Base-by-base conservation (phyloP, 805 yeast genomes). In the Candida hungchunana region DNA sequence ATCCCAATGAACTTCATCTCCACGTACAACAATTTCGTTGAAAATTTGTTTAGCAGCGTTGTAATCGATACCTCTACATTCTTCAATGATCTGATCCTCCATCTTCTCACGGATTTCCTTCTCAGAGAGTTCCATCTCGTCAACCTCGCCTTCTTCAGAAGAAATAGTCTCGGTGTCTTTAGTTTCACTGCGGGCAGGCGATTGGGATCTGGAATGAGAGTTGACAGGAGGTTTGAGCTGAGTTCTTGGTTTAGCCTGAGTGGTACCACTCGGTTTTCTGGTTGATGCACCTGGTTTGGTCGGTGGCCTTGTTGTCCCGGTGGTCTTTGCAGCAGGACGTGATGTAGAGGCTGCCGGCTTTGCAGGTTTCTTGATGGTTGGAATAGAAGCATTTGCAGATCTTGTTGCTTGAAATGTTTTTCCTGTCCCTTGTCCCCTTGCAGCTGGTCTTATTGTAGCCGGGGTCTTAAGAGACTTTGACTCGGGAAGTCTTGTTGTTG, bases 1-100 rank as follows among this genome's bases (percentile, higher is more conserved):
- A 35, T 83, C 94, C 98, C 97, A 90, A 51, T 78, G 84, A 0
- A 93, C 95, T 50, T 86, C 85, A 56, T 90, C 97, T 18, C 96
- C 96, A 34, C 80, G 82, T 3, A 89, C 82, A 5, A 90, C 84
- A 41, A 93, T 87, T 52, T 90, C 97, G 46, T 82, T 83, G 40
- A 89, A 65, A 39, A 90, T 90, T 57, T 87, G 96, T 45, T 74
- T 73, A 5, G 95, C 95, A 0, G 95, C 82, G 8, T 52, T 49
- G 29, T 74, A 76, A 57, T 90, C 97, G 6, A 89, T 84, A 6
- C 97, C 97, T 23, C 59, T 60, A 9, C 65, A 46, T 2, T 56
- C 51, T 14, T 44, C 45, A 18, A 44, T 44, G 13, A 66, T 56
- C 29, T 58, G 56, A 18, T 63, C 53, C 36, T 49, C 51, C 51